Base-by-base conservation (phyloP, 2,329 filamentous ascomycete species). In the Sclerotinia glacialis region DNA sequence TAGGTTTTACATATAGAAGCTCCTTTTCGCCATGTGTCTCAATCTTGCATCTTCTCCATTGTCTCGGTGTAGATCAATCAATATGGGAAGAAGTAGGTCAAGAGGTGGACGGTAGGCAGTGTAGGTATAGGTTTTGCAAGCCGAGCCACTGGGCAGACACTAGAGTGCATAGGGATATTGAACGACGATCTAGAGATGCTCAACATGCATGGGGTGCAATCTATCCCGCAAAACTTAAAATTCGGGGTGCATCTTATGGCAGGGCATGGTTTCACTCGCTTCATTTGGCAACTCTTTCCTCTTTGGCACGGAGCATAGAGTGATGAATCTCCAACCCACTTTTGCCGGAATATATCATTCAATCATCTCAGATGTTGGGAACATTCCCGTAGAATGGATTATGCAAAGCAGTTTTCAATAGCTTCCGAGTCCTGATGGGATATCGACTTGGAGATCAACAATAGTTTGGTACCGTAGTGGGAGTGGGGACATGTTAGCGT, bases 211-310 rank as follows among this genome's bases (percentile, higher is more conserved):
- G 5, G 12, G 37, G 37, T 12, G 40, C 18, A 46, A 40, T 64
- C n/a, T 21, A 55, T 31, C 50, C 50, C 37, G 18, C 61, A 23
- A 64, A 55, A 37, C 37, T 55, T 56, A 16, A 46, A 46, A 42
- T 64, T 64, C 28, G 50, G 26, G 61, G 40, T 46, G 40, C 40
- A 37, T 55, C 28, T 34, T 44, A 23, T 56, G 40, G 26, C 61
- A 56, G 26, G 40, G 23, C 40, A 55, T 12, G 6, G 21, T 44
- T 55, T 55, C 21, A 64, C 28, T 44, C 55, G 52, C 60, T 31
- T 42, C 7, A 26, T n/a, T 18, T 21, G 26, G 18, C 28, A 21
- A 46, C 16, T 31, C 14, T 44, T 56, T 46, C 40, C 40, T 42
- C 23, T 26, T n/a, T 47, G 28, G 23, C 23, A 47, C 26, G 26